phyloP scores from a whole-genome alignment of 2,329 filamentous ascomycete species.

The Fusarium zealandicum region DNA sequence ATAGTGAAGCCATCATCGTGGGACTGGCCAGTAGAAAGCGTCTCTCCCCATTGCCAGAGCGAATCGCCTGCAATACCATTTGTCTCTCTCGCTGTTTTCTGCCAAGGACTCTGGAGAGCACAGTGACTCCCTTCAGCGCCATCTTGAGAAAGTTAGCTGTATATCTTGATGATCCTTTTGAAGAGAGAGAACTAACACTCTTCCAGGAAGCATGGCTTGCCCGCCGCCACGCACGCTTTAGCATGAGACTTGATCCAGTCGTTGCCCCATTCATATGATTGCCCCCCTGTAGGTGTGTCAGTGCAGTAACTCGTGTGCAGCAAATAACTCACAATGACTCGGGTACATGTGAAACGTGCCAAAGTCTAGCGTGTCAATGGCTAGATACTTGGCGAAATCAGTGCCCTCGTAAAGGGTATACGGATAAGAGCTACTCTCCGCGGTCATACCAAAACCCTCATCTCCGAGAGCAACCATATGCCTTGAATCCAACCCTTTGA shows the following conservation, averaged over 20 bases:
- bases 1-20: conserved; percentile 54
- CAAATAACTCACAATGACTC: conserved; percentile 35
- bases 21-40: conserved; percentile 50
- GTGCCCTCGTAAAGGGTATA: conserved; percentile 58
- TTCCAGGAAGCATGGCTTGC: conserved; percentile 45
- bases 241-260: conserved; percentile 36
- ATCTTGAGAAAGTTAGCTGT: conserved; percentile 25
- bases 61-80: conserved; percentile 46
- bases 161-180: background rate
- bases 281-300: background rate
- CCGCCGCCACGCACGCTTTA: conserved; percentile 37
- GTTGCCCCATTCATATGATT: conserved; percentile 9
- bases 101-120: conserved; percentile 58
- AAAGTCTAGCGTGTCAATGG: conserved; percentile 61
- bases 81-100: conserved; percentile 42
- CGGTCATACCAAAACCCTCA: conserved; percentile 5
- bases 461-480: conserved; percentile 54
- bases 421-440: conserved; percentile 59
- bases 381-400: conserved; percentile 59
- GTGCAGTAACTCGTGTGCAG: background rate
- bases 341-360: conserved; percentile 44
- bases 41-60: conserved; percentile 53
- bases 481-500: conserved; percentile 67
- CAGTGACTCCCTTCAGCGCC: conserved; percentile 38
- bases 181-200: conserved; percentile 41